These are phyloP conservation scores for Allantophomopsis lycopodina DNA, from an alignment of 2,329 filamentous ascomycete species.

Conservation along the genomic window DNA sequence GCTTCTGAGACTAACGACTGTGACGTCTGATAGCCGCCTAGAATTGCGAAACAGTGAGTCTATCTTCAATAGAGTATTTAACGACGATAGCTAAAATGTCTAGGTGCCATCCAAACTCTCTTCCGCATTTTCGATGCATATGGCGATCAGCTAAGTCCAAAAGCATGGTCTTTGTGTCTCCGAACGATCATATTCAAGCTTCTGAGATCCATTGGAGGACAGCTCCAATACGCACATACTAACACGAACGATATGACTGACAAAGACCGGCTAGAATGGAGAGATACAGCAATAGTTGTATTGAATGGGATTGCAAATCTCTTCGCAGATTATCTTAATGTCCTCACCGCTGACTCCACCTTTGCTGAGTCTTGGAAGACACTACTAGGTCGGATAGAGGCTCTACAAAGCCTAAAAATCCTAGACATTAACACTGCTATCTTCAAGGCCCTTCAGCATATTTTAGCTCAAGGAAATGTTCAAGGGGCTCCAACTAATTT, in stretches of 20 bases:
- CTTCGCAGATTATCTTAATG: slow-evolving; percentile 62
- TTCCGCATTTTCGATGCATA: slow-evolving; percentile 88
- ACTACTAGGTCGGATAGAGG: slow-evolving; percentile 55
- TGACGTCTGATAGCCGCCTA: slow-evolving; percentile 57
- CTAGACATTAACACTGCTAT: slow-evolving; percentile 61
- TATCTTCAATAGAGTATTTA: slow-evolving; percentile 22
- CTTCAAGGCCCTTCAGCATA: slow-evolving; percentile 51
- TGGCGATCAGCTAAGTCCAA: slow-evolving; percentile 62
- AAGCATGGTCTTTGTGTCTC: slow-evolving; percentile 75
- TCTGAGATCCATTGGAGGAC: slow-evolving; percentile 52
- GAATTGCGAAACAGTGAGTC: slow-evolving; percentile 63
- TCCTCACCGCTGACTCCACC: slow-evolving; percentile 48
- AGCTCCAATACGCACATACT: slow-evolving; percentile 27
- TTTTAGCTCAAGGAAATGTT: slow-evolving; percentile 36
- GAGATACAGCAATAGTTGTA: slow-evolving; percentile 62
- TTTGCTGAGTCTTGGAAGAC: slow-evolving; percentile 67
- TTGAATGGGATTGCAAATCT: slow-evolving; percentile 60
- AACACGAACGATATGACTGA: slow-evolving; percentile 21
- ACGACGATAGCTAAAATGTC: slow-evolving; percentile 18
- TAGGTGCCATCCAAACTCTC: slow-evolving; percentile 74
- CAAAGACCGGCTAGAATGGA: slow-evolving; percentile 43
- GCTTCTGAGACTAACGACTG: slow-evolving; percentile 54
- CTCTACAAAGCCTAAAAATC: slow-evolving; percentile 44
- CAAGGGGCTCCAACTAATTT: slow-evolving; percentile 18
- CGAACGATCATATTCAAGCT: slow-evolving; percentile 71